Evolutionary conservation across 2,329 filamentous ascomycete species (phyloP).

Genomic region (Trichoderma sp.): DNA sequence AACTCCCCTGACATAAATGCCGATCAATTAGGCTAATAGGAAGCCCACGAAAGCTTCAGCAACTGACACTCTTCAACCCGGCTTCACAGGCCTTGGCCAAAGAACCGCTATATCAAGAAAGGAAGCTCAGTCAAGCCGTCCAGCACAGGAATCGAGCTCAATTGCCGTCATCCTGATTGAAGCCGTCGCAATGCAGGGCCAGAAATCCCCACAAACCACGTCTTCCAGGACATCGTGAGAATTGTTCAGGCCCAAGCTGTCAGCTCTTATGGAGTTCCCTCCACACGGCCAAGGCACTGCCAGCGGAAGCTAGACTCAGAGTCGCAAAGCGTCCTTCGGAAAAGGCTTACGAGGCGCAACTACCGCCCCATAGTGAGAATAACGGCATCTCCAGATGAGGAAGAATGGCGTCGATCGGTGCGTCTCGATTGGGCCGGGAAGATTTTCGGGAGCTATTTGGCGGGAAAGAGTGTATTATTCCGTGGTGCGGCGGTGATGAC

Average conservation of each 20-base stretch:
- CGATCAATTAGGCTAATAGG: too few species aligned
- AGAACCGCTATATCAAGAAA: slow-evolving; percentile 4
- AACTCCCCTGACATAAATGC: too few species aligned
- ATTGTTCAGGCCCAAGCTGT: neutral
- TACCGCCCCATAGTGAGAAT: neutral
- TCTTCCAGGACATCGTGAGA: neutral
- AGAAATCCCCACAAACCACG: too few species aligned
- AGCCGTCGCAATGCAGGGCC: neutral
- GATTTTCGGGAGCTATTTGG: slow-evolving; percentile 7
- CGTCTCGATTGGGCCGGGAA: slow-evolving; percentile 11
- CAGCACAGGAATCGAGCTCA: neutral
- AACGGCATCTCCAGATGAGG: neutral
- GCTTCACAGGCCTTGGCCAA: neutral
- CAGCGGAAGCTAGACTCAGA: neutral
- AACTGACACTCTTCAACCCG: too few species aligned
- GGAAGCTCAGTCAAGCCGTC: neutral
- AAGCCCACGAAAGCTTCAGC: too few species aligned
- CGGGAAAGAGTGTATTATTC: neutral
- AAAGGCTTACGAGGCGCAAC: neutral
- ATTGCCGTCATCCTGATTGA: slow-evolving; percentile 17
- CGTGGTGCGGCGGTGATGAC: neutral
- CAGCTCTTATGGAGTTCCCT: neutral
- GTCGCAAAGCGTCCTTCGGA: slow-evolving; percentile 3
- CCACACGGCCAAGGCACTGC: neutral
- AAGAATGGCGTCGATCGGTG: slow-evolving; percentile 6